Conservation (phyloP, 371 early-diverging fungal species). For the Mortierella polycephala region DNA sequence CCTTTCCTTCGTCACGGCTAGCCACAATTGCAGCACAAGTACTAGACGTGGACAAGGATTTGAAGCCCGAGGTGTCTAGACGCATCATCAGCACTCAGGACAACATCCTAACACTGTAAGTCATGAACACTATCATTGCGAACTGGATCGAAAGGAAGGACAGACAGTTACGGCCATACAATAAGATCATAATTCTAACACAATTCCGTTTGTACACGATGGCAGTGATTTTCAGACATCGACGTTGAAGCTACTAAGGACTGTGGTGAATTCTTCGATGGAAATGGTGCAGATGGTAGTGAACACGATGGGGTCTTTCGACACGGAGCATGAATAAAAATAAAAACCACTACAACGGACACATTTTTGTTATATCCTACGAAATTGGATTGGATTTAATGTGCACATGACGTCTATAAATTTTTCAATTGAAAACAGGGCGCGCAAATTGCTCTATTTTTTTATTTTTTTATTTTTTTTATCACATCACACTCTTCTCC, state of each 20-base stretch:
- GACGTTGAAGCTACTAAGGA: constrained; percentile 44
- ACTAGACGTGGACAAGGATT: constrained; percentile 51
- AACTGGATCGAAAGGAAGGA: too few species aligned
- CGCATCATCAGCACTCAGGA: constrained; percentile 44
- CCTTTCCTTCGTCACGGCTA: constrained; percentile 43
- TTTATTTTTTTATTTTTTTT: too few species aligned
- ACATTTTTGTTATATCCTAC: too few species aligned
- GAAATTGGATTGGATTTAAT: too few species aligned
- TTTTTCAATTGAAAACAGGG: too few species aligned
- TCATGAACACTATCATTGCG: neutral
- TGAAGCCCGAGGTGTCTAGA: constrained; percentile 50
- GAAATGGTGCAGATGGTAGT: constrained; percentile 54
- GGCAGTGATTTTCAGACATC: constrained; percentile 45
- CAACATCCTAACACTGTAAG: constrained; percentile 35
- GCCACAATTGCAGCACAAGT: constrained; percentile 51
- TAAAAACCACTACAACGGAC: neutral
- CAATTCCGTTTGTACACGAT: too few species aligned
- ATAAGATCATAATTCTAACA: neutral
- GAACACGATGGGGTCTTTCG: constrained; percentile 46
- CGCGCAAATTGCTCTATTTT: too few species aligned
- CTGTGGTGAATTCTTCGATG: constrained; percentile 50
- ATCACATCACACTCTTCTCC: too few species aligned
- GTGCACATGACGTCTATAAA: too few species aligned
- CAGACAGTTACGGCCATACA: too few species aligned
- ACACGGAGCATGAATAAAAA: constrained; percentile 15